Evolutionary conservation across 116 monocot genomes (phyloP), one percentile per base, ranked within the genome.

Genomic region (Trichopus zeylanicus): DNA sequence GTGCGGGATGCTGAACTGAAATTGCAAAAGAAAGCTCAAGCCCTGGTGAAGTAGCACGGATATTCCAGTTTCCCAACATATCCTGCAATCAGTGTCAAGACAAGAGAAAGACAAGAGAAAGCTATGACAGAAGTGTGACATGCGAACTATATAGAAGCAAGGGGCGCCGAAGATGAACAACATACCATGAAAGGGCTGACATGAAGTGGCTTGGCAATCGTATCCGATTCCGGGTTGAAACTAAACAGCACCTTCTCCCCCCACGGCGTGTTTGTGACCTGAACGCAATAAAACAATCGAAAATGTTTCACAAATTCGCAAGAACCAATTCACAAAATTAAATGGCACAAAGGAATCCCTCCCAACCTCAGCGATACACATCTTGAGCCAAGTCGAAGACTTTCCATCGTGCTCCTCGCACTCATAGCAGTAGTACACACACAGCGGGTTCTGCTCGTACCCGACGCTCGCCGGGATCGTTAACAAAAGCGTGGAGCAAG

Each of bases 181-280:
- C 53, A 31, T 67, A 95, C 95, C 95, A 95, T 90, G 76, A 95
- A 95, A 13, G 95, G 95, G 75, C 95, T 95, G 48, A 95, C 95
- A 68, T 95, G 95, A 65, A 95, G 64, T 1, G 95, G 95, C 60
- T 95, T 95, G 1, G 95, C 95, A 7, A 87, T 83, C 26, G 80
- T 18, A 73, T 95, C 95, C 6, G 84, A 73, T 13, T 70, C 70
- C 1, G 95, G 90, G 19, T 29, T 30, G 58, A 95, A 95, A 22
- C 68, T 57, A 46, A 97, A 90, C 21, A 61, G 56, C 26, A 84
- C 97, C 57, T 69, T 69, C 78, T 97, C 97, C 3, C 87, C 97
- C 97, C 97, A 97, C 1, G 97, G 97, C 53, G 97, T 97, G 70
- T 97, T 97, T 21, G 97, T 90, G 29, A 95, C 95, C 95, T 95